Evolutionary conservation across 129 eudicot genomes (phyloP).

Genomic region (Sambucus nigra): DNA sequence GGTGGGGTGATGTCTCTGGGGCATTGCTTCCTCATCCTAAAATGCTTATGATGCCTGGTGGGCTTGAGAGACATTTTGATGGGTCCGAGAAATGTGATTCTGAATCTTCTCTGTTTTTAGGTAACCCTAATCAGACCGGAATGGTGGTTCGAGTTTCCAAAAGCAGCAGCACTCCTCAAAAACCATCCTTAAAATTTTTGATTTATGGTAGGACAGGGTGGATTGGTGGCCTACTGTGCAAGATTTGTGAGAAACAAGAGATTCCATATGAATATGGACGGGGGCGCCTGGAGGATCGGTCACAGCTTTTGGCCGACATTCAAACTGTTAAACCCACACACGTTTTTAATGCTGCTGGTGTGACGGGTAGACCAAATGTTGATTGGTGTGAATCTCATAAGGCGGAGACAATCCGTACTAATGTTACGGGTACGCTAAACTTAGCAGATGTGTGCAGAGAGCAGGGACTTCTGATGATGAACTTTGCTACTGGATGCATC

Average conservation of each 20-base stretch:
- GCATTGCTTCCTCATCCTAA: constrained; percentile 96
- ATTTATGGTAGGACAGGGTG: constrained; percentile 94
- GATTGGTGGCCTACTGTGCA: constrained; percentile 93
- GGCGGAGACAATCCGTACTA: constrained; percentile 80
- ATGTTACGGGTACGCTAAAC: constrained; percentile 79
- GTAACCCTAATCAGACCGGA: constrained; percentile 27
- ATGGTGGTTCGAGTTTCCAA: constrained; percentile 39
- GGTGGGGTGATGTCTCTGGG: constrained; percentile 97
- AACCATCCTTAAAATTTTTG: constrained; percentile 63
- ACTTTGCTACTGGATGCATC: constrained; percentile 95
- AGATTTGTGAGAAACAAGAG: constrained; percentile 85
- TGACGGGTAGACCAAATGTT: constrained; percentile 97
- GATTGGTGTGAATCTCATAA: constrained; percentile 97
- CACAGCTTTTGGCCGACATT: constrained; percentile 54
- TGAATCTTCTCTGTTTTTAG: constrained; percentile 34
- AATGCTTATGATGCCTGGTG: constrained; percentile 99
- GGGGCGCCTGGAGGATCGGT: constrained; percentile 80
- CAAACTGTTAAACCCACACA: constrained; percentile 71
- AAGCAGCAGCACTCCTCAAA: constrained; percentile 23
- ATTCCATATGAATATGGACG: constrained; percentile 76
- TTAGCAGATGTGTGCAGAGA: constrained; percentile 89
- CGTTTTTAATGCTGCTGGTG: constrained; percentile 97
- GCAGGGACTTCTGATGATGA: constrained; percentile 62
- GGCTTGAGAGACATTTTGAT: constrained; percentile 51
- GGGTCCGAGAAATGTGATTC: constrained; percentile 48